A percentile compares a stretch with the other conserved stretches of the same genome.
Conservation (phyloP, 176 grass and related monocot species). For the Aegilops speltoides region DNA sequence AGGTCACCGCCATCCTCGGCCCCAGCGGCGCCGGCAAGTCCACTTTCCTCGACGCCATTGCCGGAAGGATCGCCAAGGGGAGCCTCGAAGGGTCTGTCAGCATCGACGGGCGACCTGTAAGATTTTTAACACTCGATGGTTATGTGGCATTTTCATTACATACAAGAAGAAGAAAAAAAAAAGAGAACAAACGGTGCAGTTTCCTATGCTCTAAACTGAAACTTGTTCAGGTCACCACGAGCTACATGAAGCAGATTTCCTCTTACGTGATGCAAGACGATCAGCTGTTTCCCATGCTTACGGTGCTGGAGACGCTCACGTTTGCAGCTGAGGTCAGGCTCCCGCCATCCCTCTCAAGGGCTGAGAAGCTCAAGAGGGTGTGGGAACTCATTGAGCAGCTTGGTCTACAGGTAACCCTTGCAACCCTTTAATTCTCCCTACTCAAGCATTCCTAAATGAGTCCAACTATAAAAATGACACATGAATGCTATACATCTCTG, state of each 20-base stretch:
- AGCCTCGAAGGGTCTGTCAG: conserved; percentile 66
- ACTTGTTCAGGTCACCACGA: conserved; percentile 58
- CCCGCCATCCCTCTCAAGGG: conserved; percentile 51
- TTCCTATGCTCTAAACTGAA: conserved; percentile 7
- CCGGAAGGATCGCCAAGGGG: conserved; percentile 58
- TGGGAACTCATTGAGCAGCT: conserved; percentile 78
- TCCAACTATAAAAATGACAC: background rate
- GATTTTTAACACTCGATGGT: background rate
- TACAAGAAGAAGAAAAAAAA: too few species aligned
- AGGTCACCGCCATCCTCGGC: conserved; percentile 61
- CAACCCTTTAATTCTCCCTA: background rate
- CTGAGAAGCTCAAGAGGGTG: conserved; percentile 59
- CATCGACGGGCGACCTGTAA: conserved; percentile 52
- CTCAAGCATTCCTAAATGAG: background rate
- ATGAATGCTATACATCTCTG: too few species aligned
- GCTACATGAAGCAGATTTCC: conserved; percentile 81
- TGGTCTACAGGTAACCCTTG: conserved; percentile 49
- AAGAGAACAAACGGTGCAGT: background rate
- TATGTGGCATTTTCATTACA: background rate
- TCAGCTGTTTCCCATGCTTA: conserved; percentile 71
- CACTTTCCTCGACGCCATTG: conserved; percentile 70
- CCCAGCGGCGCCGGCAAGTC: conserved; percentile 78
- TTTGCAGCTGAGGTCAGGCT: conserved; percentile 72
- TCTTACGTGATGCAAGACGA: conserved; percentile 88
- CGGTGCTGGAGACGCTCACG: conserved; percentile 63